A percentile compares a stretch with the other conserved stretches of the same genome.
Evolutionary conservation across 192 early-diverging fungal genomes (phyloP).

Genomic region (Chytriomyces sp.): DNA sequence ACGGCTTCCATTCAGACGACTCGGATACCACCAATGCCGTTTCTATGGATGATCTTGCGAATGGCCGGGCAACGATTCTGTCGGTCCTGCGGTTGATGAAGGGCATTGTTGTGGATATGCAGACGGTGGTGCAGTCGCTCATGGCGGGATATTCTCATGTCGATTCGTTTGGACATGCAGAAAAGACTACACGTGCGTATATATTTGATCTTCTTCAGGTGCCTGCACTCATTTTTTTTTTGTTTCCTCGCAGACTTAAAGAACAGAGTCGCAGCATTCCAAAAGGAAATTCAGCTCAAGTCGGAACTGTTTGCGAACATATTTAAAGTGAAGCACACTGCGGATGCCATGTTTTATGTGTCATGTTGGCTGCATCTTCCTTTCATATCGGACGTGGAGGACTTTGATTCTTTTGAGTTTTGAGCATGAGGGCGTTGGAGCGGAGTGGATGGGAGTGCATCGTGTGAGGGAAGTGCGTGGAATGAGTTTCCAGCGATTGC

Average conservation of each 20-base stretch:
- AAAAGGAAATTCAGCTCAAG: not conserved
- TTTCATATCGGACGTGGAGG: constrained; percentile 6
- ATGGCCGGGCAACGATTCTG: not conserved
- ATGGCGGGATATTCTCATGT: not conserved
- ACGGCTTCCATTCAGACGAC: not conserved
- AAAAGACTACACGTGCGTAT: not conserved
- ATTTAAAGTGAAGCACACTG: not conserved
- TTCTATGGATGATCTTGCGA: not conserved
- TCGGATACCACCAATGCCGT: no score
- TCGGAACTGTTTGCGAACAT: not conserved
- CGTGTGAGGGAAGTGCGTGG: no score
- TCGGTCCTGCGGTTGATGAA: not conserved
- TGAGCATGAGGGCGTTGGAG: no score
- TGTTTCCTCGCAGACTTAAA: not conserved
- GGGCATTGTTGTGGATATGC: constrained; percentile 7
- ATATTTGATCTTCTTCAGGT: not conserved
- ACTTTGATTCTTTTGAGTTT: no score
- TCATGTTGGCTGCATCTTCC: constrained; percentile 22
- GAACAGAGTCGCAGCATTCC: not conserved
- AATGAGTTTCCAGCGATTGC: no score
- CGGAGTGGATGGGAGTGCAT: no score
- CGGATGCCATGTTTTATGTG: constrained; percentile 7
- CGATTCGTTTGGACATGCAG: not conserved
- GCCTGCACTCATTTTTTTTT: not conserved
- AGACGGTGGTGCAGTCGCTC: not conserved